Evolutionary conservation across 345 rosid genomes (phyloP).

Genomic region (Dipteronia dyeriana): DNA sequence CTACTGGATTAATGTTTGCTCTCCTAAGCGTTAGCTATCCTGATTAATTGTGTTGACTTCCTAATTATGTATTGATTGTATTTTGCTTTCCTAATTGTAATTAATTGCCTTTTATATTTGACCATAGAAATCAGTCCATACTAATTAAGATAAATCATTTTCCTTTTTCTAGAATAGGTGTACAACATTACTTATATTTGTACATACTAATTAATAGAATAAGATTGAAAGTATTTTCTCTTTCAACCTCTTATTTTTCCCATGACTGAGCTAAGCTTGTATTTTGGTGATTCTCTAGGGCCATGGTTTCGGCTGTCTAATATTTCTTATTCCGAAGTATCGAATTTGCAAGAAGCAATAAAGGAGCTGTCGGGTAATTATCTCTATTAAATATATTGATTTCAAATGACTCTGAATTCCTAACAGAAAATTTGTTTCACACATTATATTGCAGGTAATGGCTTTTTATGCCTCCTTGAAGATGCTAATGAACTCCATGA

Average conservation of each 20-base stretch:
- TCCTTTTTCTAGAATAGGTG: background rate
- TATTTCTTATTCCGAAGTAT: constrained; percentile 68
- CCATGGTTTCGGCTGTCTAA: constrained; percentile 86
- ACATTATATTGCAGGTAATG: constrained; percentile 47
- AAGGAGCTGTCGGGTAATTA: constrained; percentile 63
- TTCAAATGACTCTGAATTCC: constrained; percentile 3
- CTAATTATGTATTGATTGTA: too few species aligned
- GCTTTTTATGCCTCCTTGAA: constrained; percentile 46
- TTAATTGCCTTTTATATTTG: background rate
- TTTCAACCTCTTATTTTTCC: background rate
- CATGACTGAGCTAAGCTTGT: background rate
- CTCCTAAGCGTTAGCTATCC: background rate
- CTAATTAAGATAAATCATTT: background rate
- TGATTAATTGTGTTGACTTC: background rate
- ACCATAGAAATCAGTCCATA: background rate
- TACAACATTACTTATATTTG: background rate
- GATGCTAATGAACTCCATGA: constrained; percentile 40
- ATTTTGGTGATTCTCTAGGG: constrained; percentile 41
- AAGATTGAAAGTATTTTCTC: background rate
- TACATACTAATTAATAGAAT: background rate
- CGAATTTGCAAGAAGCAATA: constrained; percentile 53
- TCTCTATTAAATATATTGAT: background rate
- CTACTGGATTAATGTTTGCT: too few species aligned
- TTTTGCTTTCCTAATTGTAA: background rate
- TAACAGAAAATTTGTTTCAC: constrained; percentile 21